A percentile compares a stretch with the other conserved stretches of the same genome.
Evolutionary conservation across 352 stramenopile genomes (phyloP).

Genomic region (Phytopythium litorale): DNA sequence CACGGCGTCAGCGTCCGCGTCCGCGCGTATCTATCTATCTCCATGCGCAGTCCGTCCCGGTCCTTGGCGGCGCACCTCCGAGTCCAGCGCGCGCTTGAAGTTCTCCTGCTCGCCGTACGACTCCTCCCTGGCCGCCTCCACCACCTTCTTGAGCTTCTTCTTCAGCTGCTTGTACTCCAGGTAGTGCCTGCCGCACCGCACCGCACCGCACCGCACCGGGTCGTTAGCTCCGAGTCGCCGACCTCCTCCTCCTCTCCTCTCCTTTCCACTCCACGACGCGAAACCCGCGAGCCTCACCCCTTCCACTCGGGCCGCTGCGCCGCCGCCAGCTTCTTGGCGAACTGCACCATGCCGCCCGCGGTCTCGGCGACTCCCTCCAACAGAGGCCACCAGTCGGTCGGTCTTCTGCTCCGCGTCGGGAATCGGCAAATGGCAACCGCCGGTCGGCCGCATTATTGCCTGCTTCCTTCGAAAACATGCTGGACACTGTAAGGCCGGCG

Average conservation of each 20-base stretch:
- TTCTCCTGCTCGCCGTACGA: slow-evolving; percentile 45
- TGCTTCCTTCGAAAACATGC: background rate
- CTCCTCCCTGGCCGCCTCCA: slow-evolving; percentile 39
- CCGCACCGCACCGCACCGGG: background rate
- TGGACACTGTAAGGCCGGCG: background rate
- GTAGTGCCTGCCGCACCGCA: slow-evolving; percentile 54
- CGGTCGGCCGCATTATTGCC: background rate
- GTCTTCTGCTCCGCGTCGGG: background rate
- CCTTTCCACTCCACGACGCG: too few species aligned
- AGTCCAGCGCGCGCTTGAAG: slow-evolving; percentile 75
- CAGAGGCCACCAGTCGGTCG: background rate
- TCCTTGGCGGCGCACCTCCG: slow-evolving; percentile 28
- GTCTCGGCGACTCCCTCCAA: background rate
- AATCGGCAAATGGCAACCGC: slow-evolving; percentile 3
- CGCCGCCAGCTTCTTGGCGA: slow-evolving; percentile 76
- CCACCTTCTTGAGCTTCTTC: slow-evolving; percentile 79
- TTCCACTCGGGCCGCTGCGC: slow-evolving; percentile 72
- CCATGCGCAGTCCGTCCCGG: background rate
- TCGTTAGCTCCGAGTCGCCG: background rate
- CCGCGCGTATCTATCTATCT: too few species aligned
- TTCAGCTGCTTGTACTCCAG: slow-evolving; percentile 90
- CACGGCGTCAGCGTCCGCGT: background rate
- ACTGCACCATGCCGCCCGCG: slow-evolving; percentile 59
- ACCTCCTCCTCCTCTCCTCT: background rate
- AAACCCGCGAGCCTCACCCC: slow-evolving; percentile 26